These are phyloP conservation scores for Fallopia convolvulus DNA, from an alignment of 148 eudicot genomes.

Conservation along the genomic window DNA sequence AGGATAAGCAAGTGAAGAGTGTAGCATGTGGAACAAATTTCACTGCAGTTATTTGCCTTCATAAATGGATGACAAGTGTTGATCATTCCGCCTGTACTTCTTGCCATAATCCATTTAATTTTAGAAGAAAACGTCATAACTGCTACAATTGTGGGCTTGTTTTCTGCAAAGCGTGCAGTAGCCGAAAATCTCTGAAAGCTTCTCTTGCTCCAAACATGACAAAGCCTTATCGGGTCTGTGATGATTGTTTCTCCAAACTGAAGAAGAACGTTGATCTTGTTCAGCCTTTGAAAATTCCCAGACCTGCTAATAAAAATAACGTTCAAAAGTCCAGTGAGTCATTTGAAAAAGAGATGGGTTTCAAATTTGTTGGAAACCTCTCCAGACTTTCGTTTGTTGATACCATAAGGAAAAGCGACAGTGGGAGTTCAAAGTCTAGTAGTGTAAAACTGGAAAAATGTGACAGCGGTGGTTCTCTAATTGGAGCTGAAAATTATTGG, in stretches of 20 bases:
- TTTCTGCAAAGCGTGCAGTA: slow-evolving; percentile 82
- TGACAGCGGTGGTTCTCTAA: slow-evolving; percentile 30
- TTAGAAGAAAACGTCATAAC: slow-evolving; percentile 84
- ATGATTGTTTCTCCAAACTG: slow-evolving; percentile 68
- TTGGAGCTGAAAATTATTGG: slow-evolving; percentile 28
- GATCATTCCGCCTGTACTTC: slow-evolving; percentile 72
- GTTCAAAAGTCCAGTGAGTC: slow-evolving; percentile 36
- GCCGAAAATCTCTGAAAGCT: slow-evolving; percentile 68
- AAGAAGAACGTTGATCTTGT: slow-evolving; percentile 47
- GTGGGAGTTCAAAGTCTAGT: slow-evolving; percentile 26
- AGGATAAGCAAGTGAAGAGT: slow-evolving; percentile 69
- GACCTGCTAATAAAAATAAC: slow-evolving; percentile 35
- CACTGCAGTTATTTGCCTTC: slow-evolving; percentile 68
- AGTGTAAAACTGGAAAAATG: slow-evolving; percentile 24
- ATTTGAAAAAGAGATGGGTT: slow-evolving; percentile 40
- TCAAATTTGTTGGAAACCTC: slow-evolving; percentile 29
- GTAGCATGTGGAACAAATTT: slow-evolving; percentile 76
- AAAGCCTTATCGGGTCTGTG: slow-evolving; percentile 88
- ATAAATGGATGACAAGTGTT: slow-evolving; percentile 56
- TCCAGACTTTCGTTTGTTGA: slow-evolving; percentile 42
- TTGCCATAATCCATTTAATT: slow-evolving; percentile 65
- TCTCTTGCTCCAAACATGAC: slow-evolving; percentile 71
- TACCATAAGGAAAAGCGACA: slow-evolving; percentile 37
- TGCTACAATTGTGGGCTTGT: slow-evolving; percentile 92
- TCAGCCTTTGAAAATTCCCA: slow-evolving; percentile 30